Base-by-base conservation (phyloP, 805 yeast genomes). In the Ogataea methylovora region DNA sequence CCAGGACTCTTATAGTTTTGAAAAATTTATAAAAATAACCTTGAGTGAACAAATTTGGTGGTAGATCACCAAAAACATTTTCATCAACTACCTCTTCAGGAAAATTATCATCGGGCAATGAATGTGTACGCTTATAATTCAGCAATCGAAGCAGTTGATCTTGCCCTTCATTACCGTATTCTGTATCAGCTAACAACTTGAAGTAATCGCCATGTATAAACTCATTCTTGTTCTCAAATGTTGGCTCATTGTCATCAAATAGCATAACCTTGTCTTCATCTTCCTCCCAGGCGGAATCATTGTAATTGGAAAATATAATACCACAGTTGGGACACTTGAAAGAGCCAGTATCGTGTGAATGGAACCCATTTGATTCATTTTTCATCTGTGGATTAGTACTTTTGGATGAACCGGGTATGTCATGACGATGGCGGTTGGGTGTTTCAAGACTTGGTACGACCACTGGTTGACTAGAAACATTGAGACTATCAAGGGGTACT, bases 1-100 rank as follows among this genome's bases (percentile, higher is more conserved):
- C 96, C 11, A 87, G 57, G 2, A 71, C 58, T 1, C 73, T 67
- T 11, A 77, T 58, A 22, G 73, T 70, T 27, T 63, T 67, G 59
- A 87, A 87, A 52, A 87, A 82, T 37, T 77, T 75, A 15, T 69
- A 63, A 46, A 80, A 87, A 52, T 87, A 87, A 3, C 94, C 95
- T 40, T 82, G 94, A 32, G 83, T 79, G 49, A 85, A 84, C 4
- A 87, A 65, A 7, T 69, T 67, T 8, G 43, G 37, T 1, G 60
- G 60, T 11, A 52, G 45, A 22, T 20, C 14, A 27, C 18, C 27
- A 3, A 17, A n/a, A n/a, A 8, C 22, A 19, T 17, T 19, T 11
- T 17, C 22, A 24, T 37, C 36, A 29, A 6, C 21, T 10, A 17
- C 25, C 9, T 19, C 23, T 4, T 25, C 25, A 19, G 10, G 11